Evolutionary conservation across 805 yeast species (phyloP).

Genomic region (Suhomyces vadensis): DNA sequence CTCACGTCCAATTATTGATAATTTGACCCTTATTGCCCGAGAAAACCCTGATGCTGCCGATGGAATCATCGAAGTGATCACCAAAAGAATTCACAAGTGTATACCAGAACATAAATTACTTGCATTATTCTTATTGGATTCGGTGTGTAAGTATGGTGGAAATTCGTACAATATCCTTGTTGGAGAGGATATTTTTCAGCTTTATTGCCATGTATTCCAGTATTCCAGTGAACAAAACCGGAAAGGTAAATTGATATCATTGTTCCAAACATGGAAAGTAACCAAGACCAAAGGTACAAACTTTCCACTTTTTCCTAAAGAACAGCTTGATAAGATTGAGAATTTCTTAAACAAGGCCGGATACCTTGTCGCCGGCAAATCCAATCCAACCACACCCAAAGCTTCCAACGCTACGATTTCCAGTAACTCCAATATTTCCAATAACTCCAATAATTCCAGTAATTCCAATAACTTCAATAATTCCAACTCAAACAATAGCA

Average conservation of each 20-base stretch:
- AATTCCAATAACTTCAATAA: too few relatives aligned
- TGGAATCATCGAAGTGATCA: conserved; percentile 74
- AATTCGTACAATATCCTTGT: conserved; percentile 83
- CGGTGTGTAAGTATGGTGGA: conserved; percentile 88
- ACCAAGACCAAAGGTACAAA: conserved; percentile 61
- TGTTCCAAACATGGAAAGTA: conserved; percentile 86
- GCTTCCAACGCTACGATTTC: not conserved
- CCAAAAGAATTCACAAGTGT: conserved; percentile 69
- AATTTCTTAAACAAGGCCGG: conserved; percentile 54
- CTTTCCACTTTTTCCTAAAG: conserved; percentile 68
- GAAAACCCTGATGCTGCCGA: conserved; percentile 79
- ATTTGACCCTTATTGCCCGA: conserved; percentile 79
- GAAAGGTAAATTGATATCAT: conserved; percentile 60
- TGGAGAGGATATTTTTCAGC: conserved; percentile 64
- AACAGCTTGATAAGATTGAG: conserved; percentile 71
- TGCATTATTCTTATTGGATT: conserved; percentile 82
- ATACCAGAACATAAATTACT: conserved; percentile 83
- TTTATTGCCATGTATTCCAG: conserved; percentile 77
- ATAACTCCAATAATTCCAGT: too few relatives aligned
- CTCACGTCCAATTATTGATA: conserved; percentile 86
- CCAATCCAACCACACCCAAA: not conserved
- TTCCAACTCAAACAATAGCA: too few relatives aligned
- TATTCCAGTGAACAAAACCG: conserved; percentile 76
- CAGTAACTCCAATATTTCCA: too few relatives aligned
- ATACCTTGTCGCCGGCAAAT: conserved; percentile 10